Evolutionary conservation across 768 basidiomycete species (phyloP).

Genomic region (Agaricus blazei): DNA sequence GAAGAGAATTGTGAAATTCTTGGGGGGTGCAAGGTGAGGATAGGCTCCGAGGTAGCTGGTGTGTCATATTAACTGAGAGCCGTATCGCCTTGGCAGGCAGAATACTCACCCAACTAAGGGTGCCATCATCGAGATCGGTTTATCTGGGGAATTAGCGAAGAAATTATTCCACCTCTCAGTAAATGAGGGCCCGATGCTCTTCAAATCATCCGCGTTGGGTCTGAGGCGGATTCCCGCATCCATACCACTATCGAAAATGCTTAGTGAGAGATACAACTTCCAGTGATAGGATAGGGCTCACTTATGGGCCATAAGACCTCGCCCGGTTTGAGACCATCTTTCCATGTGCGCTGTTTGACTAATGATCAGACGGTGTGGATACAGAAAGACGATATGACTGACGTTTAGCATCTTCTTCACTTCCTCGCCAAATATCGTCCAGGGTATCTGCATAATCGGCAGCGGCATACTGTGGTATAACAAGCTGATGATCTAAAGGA

Average conservation of each 20-base stretch:
- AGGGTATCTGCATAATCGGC: too few relatives aligned
- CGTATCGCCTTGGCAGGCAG: too few relatives aligned
- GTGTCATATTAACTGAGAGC: background rate
- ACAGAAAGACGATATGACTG: too few relatives aligned
- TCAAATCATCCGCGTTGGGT: slow-evolving; percentile 43
- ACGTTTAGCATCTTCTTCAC: too few relatives aligned
- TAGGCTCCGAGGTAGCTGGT: slow-evolving; percentile 16
- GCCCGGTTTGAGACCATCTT: slow-evolving; percentile 30
- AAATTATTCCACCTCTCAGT: slow-evolving; percentile 42
- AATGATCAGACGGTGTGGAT: background rate
- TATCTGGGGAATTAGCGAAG: slow-evolving; percentile 49
- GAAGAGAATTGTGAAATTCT: slow-evolving; percentile 17
- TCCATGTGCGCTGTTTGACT: slow-evolving; percentile 13
- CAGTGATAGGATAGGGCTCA: slow-evolving; percentile 17
- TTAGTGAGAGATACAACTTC: background rate
- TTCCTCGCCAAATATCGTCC: too few relatives aligned
- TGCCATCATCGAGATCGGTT: slow-evolving; percentile 44
- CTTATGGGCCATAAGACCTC: slow-evolving; percentile 45
- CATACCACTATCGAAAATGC: slow-evolving; percentile 31
- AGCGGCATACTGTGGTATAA: too few relatives aligned
- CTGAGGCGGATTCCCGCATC: slow-evolving; percentile 56
- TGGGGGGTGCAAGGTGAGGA: slow-evolving; percentile 13
- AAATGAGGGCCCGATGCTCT: slow-evolving; percentile 45
- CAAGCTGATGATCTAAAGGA: too few relatives aligned
- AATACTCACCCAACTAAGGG: slow-evolving; percentile 33